These are phyloP conservation scores for Salisapilia sapeloensis DNA, from an alignment of 352 stramenopile species.

Conservation along the genomic window DNA sequence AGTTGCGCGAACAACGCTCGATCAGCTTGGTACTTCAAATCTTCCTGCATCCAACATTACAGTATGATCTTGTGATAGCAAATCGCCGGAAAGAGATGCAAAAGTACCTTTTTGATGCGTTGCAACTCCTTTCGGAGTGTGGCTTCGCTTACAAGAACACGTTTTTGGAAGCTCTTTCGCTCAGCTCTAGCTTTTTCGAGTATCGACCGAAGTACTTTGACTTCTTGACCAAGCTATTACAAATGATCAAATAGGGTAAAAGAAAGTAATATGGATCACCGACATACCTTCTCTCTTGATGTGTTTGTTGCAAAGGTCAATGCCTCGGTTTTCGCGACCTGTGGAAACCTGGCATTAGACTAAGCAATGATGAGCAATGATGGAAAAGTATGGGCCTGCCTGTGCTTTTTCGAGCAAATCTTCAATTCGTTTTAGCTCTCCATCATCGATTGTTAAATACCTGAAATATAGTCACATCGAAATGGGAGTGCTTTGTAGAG, in stretches of 20 bases:
- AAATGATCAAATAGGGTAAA: background rate
- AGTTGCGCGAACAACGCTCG: conserved; percentile 77
- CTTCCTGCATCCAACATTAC: conserved; percentile 13
- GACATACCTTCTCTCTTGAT: conserved; percentile 46
- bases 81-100: too few relatives aligned
- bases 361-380: background rate
- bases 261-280: background rate
- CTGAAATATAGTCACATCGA: too few relatives aligned
- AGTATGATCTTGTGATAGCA: background rate
- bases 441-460: conserved; percentile 28
- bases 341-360: background rate
- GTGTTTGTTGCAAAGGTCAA: conserved; percentile 56
- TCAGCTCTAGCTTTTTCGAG: conserved; percentile 68
- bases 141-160: conserved; percentile 50
- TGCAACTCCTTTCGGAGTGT: conserved; percentile 24
- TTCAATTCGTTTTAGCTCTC: conserved; percentile 53
- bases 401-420: conserved; percentile 61
- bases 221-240: conserved; percentile 44
- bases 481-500: too few relatives aligned
- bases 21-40: conserved; percentile 65
- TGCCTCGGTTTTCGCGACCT: conserved; percentile 57
- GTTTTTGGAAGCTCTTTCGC: conserved; percentile 65
- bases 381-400: conserved; percentile 2
- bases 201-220: conserved; percentile 52
- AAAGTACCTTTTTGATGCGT: conserved; percentile 53